These are phyloP conservation scores for Candida ulmi DNA, from an alignment of 805 yeast genomes.

Conservation along the genomic window DNA sequence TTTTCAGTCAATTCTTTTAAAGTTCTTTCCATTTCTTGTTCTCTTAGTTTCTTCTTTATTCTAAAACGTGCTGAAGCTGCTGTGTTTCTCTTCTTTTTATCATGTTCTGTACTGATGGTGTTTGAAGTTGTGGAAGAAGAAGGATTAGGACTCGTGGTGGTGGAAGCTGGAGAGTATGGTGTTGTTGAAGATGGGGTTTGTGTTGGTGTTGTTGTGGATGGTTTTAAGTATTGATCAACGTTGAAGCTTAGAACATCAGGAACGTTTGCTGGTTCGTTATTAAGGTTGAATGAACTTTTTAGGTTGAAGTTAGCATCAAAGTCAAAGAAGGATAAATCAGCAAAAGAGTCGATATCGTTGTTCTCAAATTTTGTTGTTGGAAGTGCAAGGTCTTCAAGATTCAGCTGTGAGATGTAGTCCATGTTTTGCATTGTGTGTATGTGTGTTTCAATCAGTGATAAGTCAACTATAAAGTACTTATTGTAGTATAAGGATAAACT, in stretches of 20 bases:
- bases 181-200: too few relatives aligned
- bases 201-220: background rate
- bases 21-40: conserved; percentile 50
- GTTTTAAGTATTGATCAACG: conserved; percentile 1
- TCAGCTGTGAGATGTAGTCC: conserved; percentile 13
- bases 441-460: background rate
- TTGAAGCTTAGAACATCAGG: conserved; percentile 7
- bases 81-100: conserved; percentile 54
- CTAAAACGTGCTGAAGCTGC: conserved; percentile 64
- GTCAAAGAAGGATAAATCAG: conserved; percentile 18
- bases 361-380: conserved; percentile 1
- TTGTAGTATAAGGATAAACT: too few relatives aligned
- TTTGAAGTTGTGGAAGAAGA: background rate
- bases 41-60: conserved; percentile 54
- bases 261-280: too few relatives aligned
- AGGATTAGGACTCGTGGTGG: conserved; percentile 5
- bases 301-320: conserved; percentile 9
- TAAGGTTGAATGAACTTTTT: background rate
- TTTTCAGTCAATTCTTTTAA: conserved; percentile 37
- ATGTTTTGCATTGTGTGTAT: background rate
- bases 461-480: background rate
- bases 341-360: background rate
- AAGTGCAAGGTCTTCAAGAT: conserved; percentile 9
- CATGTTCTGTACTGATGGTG: conserved; percentile 17
- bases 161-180: background rate